Conservation (phyloP, 768 basidiomycete genomes). For the Lactarius hengduanensis region DNA sequence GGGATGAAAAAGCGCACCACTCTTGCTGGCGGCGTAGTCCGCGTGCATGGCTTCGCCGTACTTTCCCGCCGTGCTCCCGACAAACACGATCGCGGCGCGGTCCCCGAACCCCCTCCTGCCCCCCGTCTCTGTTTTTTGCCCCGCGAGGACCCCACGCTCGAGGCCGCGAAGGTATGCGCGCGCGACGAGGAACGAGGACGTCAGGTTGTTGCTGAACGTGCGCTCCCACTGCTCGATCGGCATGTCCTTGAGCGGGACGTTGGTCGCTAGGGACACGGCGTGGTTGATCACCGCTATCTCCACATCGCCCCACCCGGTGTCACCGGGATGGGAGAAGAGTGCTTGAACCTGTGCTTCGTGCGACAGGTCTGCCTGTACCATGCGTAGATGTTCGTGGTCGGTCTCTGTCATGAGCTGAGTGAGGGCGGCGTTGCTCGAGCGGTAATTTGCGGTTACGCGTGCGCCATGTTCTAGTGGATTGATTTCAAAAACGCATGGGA, state of each 20-base stretch:
- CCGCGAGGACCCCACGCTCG: conserved; percentile 27
- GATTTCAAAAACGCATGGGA: too few species aligned
- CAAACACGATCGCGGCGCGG: conserved; percentile 59
- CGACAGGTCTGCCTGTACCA: conserved; percentile 57
- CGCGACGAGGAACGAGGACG: conserved; percentile 62
- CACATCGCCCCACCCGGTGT: conserved; percentile 40
- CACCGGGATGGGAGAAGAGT: conserved; percentile 44
- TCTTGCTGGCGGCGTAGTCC: conserved; percentile 69
- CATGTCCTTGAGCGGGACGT: conserved; percentile 56
- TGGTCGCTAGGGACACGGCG: conserved; percentile 47
- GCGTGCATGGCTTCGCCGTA: conserved; percentile 70
- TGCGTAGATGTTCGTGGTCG: conserved; percentile 31
- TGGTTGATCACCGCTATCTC: conserved; percentile 65
- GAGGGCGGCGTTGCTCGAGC: conserved; percentile 48
- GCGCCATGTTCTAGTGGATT: conserved; percentile 54
- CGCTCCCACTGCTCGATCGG: conserved; percentile 59
- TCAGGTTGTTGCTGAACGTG: conserved; percentile 63
- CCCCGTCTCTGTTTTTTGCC: too few species aligned
- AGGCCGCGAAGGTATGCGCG: conserved; percentile 57
- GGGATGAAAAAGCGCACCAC: too few species aligned
- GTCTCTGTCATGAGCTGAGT: conserved; percentile 36
- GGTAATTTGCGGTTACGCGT: conserved; percentile 70
- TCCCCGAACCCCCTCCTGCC: too few species aligned
- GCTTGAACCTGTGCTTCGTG: conserved; percentile 51
- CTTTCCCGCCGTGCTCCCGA: conserved; percentile 72